Evolutionary conservation across 1,284 basidiomycete species (phyloP).

Genomic region (Tilletiaria anomala): DNA sequence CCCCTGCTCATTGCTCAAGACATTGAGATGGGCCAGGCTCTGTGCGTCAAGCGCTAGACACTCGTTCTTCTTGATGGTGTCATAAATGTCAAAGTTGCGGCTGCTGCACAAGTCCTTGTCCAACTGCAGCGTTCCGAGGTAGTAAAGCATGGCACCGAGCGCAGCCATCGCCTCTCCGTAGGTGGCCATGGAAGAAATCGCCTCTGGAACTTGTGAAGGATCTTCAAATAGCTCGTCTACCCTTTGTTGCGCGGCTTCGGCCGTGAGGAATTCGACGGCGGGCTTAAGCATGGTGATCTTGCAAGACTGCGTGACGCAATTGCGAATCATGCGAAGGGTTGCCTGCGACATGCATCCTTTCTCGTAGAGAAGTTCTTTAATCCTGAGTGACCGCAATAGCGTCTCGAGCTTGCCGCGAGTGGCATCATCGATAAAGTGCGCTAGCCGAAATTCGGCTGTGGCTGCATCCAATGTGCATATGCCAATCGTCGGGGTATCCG

Average conservation of each 20-base stretch:
- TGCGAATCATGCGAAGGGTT: slow-evolving; percentile 4
- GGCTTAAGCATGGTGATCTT: slow-evolving; percentile 34
- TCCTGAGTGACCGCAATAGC: slow-evolving; percentile 74
- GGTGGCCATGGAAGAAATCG: slow-evolving; percentile 22
- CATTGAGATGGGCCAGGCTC: slow-evolving; percentile 34
- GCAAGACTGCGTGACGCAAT: slow-evolving; percentile 9
- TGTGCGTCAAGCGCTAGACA: slow-evolving; percentile 36
- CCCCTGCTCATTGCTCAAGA: slow-evolving; percentile 36
- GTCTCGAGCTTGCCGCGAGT: slow-evolving; percentile 88
- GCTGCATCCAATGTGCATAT: slow-evolving; percentile 88
- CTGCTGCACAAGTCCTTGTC: slow-evolving; percentile 33
- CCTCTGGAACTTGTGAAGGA: slow-evolving; percentile 18
- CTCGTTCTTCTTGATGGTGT: slow-evolving; percentile 19
- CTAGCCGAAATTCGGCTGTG: slow-evolving; percentile 83
- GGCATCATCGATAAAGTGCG: slow-evolving; percentile 78
- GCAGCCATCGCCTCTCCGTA: slow-evolving; percentile 22
- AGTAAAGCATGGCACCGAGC: slow-evolving; percentile 32
- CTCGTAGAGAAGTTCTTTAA: slow-evolving; percentile 81
- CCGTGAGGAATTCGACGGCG: slow-evolving; percentile 27
- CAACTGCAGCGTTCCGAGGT: slow-evolving; percentile 33
- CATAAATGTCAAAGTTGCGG: slow-evolving; percentile 33
- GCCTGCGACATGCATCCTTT: slow-evolving; percentile 50
- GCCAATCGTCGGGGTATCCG: slow-evolving; percentile 51
- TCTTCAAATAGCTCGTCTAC: slow-evolving; percentile 23
- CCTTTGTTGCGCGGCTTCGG: slow-evolving; percentile 15